Base-by-base conservation (phyloP, 306 rosid genomes). In the Macrotyloma uniflorum region DNA sequence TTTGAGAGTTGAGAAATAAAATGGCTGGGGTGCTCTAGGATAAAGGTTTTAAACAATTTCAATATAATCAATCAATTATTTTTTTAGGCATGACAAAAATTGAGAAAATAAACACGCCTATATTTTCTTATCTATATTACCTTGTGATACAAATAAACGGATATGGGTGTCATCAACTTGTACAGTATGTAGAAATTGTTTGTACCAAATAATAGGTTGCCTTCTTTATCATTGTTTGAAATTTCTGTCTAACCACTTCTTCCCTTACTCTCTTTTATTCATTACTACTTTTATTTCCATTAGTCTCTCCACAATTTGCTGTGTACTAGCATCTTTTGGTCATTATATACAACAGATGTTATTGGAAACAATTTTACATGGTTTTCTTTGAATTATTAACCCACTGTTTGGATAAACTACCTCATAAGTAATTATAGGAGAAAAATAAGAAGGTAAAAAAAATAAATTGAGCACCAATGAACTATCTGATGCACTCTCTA, bases 221-320 rank as follows among this genome's bases (percentile, higher is more conserved):
- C 62, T 66, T 67, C 33, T 49, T 59, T 64, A 55, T 66, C 11
- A 42, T 79, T 35, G 46, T 50, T 15, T 79, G 18, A 49, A 47
- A 45, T 22, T 43, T 57, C 6, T 30, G 30, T 32, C 49, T 28
- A 13, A 6, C 11, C 43, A 8, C 8, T 14, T 18, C 42, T 23
- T 55, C 13, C 5, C 46, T 30, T 19, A 4, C 40, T 20, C 6
- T 38, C 18, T 55, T 68, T 30, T 10, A 62, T 57, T 43, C 11
- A 40, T 45, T 15, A 23, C 70, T 69, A 8, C 28, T 24, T 71
- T 61, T 15, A 5, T 15, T 72, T 19, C 54, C 20, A 13, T 19
- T 63, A 69, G 28, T 73, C 55, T 30, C 30, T 70, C 42, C 1
- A 19, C 70, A 63, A 71, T 33, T 58, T 73, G 68, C 63, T 64